Evolutionary conservation across 805 yeast genomes (phyloP).

Genomic region (Starmerella scarabaei): DNA sequence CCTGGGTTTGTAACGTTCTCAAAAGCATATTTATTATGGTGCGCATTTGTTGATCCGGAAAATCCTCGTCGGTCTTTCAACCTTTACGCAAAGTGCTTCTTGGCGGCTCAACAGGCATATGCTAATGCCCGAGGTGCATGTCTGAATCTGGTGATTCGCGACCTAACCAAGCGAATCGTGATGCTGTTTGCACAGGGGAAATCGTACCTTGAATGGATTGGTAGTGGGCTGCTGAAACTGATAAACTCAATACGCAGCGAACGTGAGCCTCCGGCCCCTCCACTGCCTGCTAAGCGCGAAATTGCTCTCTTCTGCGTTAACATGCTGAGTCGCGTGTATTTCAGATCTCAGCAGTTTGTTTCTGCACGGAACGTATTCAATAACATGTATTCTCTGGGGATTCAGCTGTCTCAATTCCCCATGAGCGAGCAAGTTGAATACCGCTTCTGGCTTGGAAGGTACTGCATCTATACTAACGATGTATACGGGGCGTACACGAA

Average conservation of each 20-base stretch:
- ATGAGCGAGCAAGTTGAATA: slow-evolving; percentile 22
- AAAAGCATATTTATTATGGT: slow-evolving; percentile 35
- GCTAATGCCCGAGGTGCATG: slow-evolving; percentile 25
- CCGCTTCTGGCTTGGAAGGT: slow-evolving; percentile 29
- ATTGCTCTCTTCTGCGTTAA: slow-evolving; percentile 43
- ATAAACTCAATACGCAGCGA: slow-evolving; percentile 50
- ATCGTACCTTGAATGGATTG: slow-evolving; percentile 31
- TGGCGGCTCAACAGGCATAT: slow-evolving; percentile 31
- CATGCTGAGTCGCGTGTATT: slow-evolving; percentile 44
- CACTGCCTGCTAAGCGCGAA: slow-evolving; percentile 30
- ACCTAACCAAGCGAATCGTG: slow-evolving; percentile 4
- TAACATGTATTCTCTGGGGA: slow-evolving; percentile 45
- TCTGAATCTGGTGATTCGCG: slow-evolving; percentile 14
- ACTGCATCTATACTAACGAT: slow-evolving; percentile 12
- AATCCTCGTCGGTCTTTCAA: slow-evolving; percentile 40
- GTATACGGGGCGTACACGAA: slow-evolving; percentile 26
- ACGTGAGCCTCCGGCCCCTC: slow-evolving; percentile 24
- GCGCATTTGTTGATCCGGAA: slow-evolving; percentile 42
- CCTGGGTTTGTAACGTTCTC: slow-evolving; percentile 39
- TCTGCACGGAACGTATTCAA: slow-evolving; percentile 60
- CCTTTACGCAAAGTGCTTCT: slow-evolving; percentile 36
- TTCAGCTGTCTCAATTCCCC: slow-evolving; percentile 11
- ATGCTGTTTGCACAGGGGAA: slow-evolving; percentile 8
- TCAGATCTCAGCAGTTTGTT: slow-evolving; percentile 31
- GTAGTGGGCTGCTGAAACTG: slow-evolving; percentile 42